Percentiles rank a stretch among this genome's conserved stretches.
These are phyloP conservation scores for Kodamaea kaohsiungensis DNA, from an alignment of 805 yeast genomes.

Conservation along the genomic window DNA sequence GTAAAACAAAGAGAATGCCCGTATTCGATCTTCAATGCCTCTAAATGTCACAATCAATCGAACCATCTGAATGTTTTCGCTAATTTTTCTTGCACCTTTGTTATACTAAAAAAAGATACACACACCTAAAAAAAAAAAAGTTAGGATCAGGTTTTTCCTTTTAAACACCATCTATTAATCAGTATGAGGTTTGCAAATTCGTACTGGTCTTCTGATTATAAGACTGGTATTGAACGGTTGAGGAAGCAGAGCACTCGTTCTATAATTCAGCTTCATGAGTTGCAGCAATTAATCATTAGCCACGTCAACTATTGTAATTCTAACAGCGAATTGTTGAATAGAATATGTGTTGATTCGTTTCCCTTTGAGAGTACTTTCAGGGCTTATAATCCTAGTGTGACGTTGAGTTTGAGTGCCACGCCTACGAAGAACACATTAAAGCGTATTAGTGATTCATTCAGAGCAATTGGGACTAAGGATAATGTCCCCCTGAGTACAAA, in stretches of 20 bases:
- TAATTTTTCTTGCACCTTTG: neutral
- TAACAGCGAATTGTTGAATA: slow-evolving; percentile 34
- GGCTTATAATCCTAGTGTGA: slow-evolving; percentile 9
- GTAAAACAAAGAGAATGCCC: neutral
- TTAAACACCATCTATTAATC: neutral
- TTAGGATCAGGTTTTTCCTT: slow-evolving; percentile 2
- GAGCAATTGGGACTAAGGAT: slow-evolving; percentile 6
- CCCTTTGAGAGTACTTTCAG: slow-evolving; percentile 25
- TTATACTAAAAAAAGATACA: neutral
- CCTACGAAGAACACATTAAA: slow-evolving; percentile 8
- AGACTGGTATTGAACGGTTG: slow-evolving; percentile 35
- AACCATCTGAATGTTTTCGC: neutral
- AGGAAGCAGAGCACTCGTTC: slow-evolving; percentile 32
- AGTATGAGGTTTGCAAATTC: slow-evolving; percentile 29
- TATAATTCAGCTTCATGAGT: slow-evolving; percentile 41
- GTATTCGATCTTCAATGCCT: neutral
- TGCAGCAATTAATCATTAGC: slow-evolving; percentile 36
- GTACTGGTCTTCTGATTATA: slow-evolving; percentile 46
- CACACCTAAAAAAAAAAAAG: neutral
- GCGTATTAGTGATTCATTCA: slow-evolving; percentile 13
- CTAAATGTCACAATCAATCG: neutral
- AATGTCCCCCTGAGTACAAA: neutral
- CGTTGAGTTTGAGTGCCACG: neutral
- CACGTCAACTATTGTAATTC: slow-evolving; percentile 38
- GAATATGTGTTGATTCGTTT: slow-evolving; percentile 25